Percentiles rank a stretch among this genome's conserved stretches.
Conservation (phyloP, 257 asterid species). For the Capsicum rhomboideum region DNA sequence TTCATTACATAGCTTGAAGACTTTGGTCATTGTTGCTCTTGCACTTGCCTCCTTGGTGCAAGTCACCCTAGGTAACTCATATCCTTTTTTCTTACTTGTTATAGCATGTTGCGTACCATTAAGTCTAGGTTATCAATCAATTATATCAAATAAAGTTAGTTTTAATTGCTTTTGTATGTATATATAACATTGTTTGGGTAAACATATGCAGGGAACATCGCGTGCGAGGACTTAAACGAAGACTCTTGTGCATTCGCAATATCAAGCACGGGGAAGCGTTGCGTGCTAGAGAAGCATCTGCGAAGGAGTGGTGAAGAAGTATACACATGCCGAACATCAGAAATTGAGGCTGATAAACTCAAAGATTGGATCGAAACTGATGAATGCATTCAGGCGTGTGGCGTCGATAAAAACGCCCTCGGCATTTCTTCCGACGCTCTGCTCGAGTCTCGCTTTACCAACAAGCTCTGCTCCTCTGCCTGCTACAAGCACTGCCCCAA, state of each 20-base stretch:
- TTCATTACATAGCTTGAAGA: slow-evolving; percentile 3
- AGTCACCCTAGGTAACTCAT: slow-evolving; percentile 23
- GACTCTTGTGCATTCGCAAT: slow-evolving; percentile 57
- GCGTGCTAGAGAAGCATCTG: slow-evolving; percentile 61
- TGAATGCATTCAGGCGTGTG: slow-evolving; percentile 52
- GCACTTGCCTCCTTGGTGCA: slow-evolving; percentile 19
- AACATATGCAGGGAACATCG: slow-evolving; percentile 43
- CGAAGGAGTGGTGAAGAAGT: slow-evolving; percentile 35
- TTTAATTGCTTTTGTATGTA: no score
- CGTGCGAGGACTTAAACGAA: slow-evolving; percentile 41
- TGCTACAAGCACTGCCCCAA: slow-evolving; percentile 62
- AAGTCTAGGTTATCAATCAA: no score
- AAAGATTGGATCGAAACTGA: slow-evolving; percentile 54
- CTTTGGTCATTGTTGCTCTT: slow-evolving; percentile 15
- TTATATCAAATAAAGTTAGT: no score
- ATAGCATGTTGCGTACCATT: neutral
- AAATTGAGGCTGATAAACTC: slow-evolving; percentile 44
- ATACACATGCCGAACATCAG: slow-evolving; percentile 48
- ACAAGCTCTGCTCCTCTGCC: slow-evolving; percentile 49
- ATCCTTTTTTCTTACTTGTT: neutral
- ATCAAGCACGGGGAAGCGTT: slow-evolving; percentile 49
- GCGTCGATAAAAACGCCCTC: slow-evolving; percentile 44
- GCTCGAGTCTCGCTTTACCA: slow-evolving; percentile 41
- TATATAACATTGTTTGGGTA: no score
- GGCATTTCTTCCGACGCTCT: slow-evolving; percentile 89